Evolutionary conservation across 768 basidiomycete species (phyloP).

Genomic region (Suillus discolor): DNA sequence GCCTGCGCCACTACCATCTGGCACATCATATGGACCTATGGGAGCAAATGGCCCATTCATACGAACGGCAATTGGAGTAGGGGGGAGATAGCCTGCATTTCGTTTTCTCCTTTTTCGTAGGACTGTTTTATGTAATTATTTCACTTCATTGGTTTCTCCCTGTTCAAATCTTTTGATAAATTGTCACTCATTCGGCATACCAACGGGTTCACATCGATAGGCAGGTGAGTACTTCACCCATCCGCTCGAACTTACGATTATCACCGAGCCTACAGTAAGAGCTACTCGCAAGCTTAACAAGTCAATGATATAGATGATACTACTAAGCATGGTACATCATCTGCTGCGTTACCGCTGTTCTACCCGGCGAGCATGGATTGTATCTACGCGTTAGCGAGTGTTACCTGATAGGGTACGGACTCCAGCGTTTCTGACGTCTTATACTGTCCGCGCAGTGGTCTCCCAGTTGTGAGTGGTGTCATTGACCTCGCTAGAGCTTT

Average conservation of each 20-base stretch:
- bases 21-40: constrained; percentile 63
- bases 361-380: neutral
- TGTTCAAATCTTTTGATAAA: constrained; percentile 4
- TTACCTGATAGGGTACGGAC: neutral
- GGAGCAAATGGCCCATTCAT: constrained; percentile 62
- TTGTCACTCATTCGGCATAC: neutral
- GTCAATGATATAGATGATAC: neutral
- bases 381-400: neutral
- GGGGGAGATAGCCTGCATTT: constrained; percentile 44
- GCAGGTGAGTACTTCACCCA: neutral
- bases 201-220: neutral
- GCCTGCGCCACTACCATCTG: constrained; percentile 45
- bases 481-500: neutral
- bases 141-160: constrained; percentile 27
- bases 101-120: constrained; percentile 24
- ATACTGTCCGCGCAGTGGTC: neutral
- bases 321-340: neutral
- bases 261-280: constrained; percentile 1
- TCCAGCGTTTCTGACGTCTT: neutral
- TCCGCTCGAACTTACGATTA: neutral
- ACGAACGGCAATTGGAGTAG: constrained; percentile 59
- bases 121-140: constrained; percentile 36
- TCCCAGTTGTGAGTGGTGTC: neutral
- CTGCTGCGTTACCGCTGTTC: neutral
- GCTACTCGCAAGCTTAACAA: neutral